These are phyloP conservation scores for Quercus tomentella DNA, from an alignment of 331 rosid genomes.

Conservation along the genomic window DNA sequence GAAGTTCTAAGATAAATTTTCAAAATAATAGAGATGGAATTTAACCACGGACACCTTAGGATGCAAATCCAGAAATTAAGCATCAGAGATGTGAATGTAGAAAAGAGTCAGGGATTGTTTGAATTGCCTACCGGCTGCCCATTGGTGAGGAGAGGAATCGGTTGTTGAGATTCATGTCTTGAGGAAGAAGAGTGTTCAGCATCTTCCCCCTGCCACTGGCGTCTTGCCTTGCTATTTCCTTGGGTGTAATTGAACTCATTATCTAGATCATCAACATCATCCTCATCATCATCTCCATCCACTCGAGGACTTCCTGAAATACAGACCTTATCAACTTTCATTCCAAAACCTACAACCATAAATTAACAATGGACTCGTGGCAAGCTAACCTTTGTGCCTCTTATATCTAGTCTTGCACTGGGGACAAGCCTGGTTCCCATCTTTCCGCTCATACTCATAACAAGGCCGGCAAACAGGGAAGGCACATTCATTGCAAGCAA, in stretches of 20 bases:
- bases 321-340: conserved; percentile 15
- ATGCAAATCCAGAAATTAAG: neutral
- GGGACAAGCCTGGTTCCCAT: conserved; percentile 88
- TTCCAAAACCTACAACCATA: neutral
- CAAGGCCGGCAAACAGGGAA: conserved; percentile 96
- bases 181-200: conserved; percentile 74
- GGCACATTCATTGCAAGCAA: conserved; percentile 94
- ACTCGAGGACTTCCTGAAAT: conserved; percentile 90
- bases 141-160: conserved; percentile 78
- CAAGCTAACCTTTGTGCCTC: conserved; percentile 75
- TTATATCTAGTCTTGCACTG: conserved; percentile 96
- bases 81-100: neutral
- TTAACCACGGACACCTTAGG: neutral
- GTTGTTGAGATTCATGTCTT: conserved; percentile 82
- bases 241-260: conserved; percentile 69
- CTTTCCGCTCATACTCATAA: conserved; percentile 89
- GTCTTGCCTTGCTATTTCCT: conserved; percentile 51
- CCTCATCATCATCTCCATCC: conserved; percentile 95
- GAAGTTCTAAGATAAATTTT: neutral
- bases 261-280: conserved; percentile 79
- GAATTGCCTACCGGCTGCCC: conserved; percentile 63
- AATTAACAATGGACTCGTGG: neutral
- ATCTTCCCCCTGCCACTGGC: conserved; percentile 77
- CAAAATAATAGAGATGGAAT: neutral
- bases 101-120: neutral